phyloP scores from a whole-genome alignment of 208 protist species.

The Trypanosoma melophagium region DNA sequence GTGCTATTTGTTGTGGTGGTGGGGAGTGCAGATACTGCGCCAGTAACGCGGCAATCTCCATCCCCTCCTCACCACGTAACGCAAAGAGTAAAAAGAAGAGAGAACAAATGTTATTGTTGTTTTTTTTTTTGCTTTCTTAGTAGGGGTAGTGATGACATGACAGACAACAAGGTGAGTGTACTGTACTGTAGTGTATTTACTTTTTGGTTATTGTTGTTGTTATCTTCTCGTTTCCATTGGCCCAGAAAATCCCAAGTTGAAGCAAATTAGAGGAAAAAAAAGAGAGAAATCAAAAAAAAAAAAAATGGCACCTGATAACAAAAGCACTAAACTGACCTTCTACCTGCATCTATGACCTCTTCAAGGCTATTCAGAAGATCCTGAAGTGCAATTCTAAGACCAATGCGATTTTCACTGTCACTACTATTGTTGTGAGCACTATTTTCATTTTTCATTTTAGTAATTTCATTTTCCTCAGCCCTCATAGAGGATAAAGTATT shows the following conservation, averaged over 20 bases:
- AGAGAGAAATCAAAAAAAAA: constrained; percentile 1
- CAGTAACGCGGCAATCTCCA: constrained; percentile 30
- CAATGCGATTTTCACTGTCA: not conserved
- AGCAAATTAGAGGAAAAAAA: constrained; percentile 8
- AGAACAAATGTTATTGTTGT: too few species aligned
- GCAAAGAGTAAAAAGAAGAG: too few species aligned
- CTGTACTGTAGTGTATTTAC: too few species aligned
- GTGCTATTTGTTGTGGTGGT: constrained; percentile 1
- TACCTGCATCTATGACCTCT: constrained; percentile 6
- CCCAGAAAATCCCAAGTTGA: not conserved
- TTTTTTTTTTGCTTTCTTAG: too few species aligned
- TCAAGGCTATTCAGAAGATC: constrained; percentile 25
- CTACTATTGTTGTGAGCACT: not conserved
- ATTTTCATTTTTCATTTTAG: not conserved
- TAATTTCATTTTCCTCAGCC: constrained; percentile 3
- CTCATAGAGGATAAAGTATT: constrained; percentile 3
- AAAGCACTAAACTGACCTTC: not conserved
- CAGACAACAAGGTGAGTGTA: too few species aligned
- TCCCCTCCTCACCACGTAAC: too few species aligned
- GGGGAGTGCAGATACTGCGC: constrained; percentile 31
- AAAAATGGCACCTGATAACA: not conserved
- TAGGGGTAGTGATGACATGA: too few species aligned
- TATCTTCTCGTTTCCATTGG: too few species aligned
- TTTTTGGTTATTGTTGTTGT: too few species aligned
- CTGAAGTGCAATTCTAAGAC: constrained; percentile 19